These are phyloP conservation scores for Sugiyamaella americana DNA, from an alignment of 805 yeast genomes.

Conservation along the genomic window DNA sequence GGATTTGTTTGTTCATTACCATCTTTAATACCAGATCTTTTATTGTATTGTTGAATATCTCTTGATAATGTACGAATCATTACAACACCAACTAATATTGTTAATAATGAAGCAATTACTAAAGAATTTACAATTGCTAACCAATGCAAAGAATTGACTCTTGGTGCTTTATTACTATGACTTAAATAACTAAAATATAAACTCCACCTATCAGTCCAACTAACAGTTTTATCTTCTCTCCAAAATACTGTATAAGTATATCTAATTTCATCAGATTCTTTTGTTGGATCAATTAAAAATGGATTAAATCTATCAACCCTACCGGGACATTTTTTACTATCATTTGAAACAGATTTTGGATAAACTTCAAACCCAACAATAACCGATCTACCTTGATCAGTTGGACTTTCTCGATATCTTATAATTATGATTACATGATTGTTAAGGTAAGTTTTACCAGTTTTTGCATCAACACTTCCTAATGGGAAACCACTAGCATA, in stretches of 20 bases:
- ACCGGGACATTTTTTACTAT: constrained; percentile 65
- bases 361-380: constrained; percentile 89
- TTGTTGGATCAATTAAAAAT: constrained; percentile 42
- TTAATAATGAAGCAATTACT: constrained; percentile 54
- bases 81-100: constrained; percentile 60
- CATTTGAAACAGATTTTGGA: constrained; percentile 61
- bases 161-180: neutral
- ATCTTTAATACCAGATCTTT: constrained; percentile 6
- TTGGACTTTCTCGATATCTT: constrained; percentile 51
- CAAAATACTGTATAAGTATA: constrained; percentile 83
- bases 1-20: constrained; percentile 4
- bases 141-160: constrained; percentile 59
- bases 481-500: constrained; percentile 84
- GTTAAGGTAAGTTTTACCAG: constrained; percentile 49
- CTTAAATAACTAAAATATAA: constrained; percentile 49
- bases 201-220: constrained; percentile 68
- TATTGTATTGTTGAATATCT: constrained; percentile 39
- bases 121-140: constrained; percentile 66
- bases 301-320: constrained; percentile 55
- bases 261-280: constrained; percentile 40
- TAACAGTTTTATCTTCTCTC: constrained; percentile 68
- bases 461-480: constrained; percentile 60
- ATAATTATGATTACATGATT: constrained; percentile 80
- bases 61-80: constrained; percentile 49
- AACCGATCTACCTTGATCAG: constrained; percentile 31